A percentile compares a stretch with the other conserved stretches of the same genome.
Conservation (phyloP, 805 yeast species). For the Hanseniaspora lindneri region DNA sequence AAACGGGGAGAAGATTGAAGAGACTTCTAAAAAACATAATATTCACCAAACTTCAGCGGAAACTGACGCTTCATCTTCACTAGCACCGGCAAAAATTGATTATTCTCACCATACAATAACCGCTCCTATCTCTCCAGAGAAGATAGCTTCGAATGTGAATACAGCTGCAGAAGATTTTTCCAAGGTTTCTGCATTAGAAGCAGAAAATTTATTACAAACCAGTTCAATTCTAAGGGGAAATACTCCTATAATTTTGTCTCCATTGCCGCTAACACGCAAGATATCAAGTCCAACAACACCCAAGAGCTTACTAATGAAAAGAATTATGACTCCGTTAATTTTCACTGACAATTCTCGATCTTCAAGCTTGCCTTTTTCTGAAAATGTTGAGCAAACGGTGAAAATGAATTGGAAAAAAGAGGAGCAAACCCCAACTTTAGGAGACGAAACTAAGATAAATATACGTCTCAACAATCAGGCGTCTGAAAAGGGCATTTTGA, state of each 20-base stretch:
- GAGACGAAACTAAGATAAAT: background rate
- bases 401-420: slow-evolving; percentile 11
- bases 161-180: too few relatives aligned
- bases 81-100: too few relatives aligned
- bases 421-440: background rate
- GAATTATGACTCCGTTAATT: slow-evolving; percentile 6
- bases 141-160: too few relatives aligned
- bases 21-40: too few relatives aligned
- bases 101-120: too few relatives aligned
- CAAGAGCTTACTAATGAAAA: background rate
- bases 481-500: background rate
- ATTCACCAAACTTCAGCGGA: background rate
- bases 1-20: too few relatives aligned
- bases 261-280: background rate
- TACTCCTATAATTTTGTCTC: background rate
- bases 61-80: background rate
- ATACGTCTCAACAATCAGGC: background rate
- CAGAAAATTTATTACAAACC: background rate
- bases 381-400: background rate
- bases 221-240: background rate
- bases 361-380: background rate
- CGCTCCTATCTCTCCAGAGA: too few relatives aligned
- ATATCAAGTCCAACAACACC: slow-evolving; percentile 1
- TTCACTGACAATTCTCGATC: background rate
- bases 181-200: background rate